Conservation (phyloP, 164 flowering plant genomes). For the Tetrastigma voinierianum region DNA sequence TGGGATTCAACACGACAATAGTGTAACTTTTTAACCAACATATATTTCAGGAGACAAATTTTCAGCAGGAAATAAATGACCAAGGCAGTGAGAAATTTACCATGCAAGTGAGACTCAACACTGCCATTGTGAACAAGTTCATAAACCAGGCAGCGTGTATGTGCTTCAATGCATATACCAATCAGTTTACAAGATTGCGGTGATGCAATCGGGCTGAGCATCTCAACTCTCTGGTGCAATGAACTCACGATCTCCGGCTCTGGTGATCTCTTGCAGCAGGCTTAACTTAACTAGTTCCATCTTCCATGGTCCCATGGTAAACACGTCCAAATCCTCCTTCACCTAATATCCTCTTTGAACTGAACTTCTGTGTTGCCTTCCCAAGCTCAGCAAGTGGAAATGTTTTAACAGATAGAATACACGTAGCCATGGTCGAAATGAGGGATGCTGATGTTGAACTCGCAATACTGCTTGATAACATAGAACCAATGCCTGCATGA, state of each 20-base stretch:
- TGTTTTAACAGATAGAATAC: slow-evolving; percentile 75
- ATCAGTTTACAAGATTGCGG: slow-evolving; percentile 92
- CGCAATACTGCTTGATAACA: slow-evolving; percentile 59
- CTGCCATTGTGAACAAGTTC: slow-evolving; percentile 93
- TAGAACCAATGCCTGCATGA: slow-evolving; percentile 65
- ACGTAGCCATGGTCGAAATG: slow-evolving; percentile 69
- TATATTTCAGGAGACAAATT: neutral
- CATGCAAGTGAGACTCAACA: slow-evolving; percentile 97
- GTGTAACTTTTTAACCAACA: too few species aligned
- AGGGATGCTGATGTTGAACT: slow-evolving; percentile 81
- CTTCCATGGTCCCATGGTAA: slow-evolving; percentile 70
- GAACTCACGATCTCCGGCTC: slow-evolving; percentile 83
- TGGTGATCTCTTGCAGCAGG: slow-evolving; percentile 73
- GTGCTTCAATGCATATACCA: slow-evolving; percentile 90
- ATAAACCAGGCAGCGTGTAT: slow-evolving; percentile 81
- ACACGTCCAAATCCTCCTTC: slow-evolving; percentile 98
- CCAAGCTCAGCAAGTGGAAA: slow-evolving; percentile 74
- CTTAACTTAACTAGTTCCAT: slow-evolving; percentile 71
- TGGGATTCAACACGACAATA: too few species aligned
- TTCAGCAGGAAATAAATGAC: neutral
- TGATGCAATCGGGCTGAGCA: slow-evolving; percentile 97
- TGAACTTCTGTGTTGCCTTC: slow-evolving; percentile 84
- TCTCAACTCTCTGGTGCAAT: slow-evolving; percentile 94
- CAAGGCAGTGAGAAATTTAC: slow-evolving; percentile 29
- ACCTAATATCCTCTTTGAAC: slow-evolving; percentile 68